Conservation (phyloP, 495 filamentous ascomycete species). For the Penicillium subrubescens region DNA sequence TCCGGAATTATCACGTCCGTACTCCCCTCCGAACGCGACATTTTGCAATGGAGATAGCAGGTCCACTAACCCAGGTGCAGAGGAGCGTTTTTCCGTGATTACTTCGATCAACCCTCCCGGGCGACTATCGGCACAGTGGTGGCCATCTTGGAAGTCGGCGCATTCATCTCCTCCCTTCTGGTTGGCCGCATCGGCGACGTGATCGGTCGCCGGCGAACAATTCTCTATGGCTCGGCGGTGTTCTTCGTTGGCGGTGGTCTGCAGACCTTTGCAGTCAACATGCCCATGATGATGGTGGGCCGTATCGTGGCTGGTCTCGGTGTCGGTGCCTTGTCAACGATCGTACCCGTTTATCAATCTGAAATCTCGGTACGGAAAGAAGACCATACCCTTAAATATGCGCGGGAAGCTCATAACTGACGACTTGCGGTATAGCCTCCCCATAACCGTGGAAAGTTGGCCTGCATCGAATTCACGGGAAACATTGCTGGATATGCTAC, state of each 20-base stretch:
- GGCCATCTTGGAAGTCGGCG: constrained; percentile 91
- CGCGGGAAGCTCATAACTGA: constrained; percentile 12
- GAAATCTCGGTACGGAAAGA: constrained; percentile 65
- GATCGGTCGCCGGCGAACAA: constrained; percentile 86
- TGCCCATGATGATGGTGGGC: constrained; percentile 91
- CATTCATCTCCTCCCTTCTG: constrained; percentile 84
- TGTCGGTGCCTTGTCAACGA: constrained; percentile 92
- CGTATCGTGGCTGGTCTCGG: constrained; percentile 91
- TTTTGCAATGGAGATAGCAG: background rate
- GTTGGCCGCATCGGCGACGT: constrained; percentile 91
- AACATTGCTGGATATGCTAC: constrained; percentile 95
- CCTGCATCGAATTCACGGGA: constrained; percentile 97
- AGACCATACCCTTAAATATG: background rate
- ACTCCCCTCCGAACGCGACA: background rate
- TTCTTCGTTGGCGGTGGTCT: constrained; percentile 90
- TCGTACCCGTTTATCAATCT: constrained; percentile 97
- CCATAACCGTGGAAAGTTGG: constrained; percentile 91
- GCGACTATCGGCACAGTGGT: constrained; percentile 94
- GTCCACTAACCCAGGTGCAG: constrained; percentile 46
- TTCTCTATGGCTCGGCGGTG: constrained; percentile 89
- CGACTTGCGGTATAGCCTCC: constrained; percentile 58
- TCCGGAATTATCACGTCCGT: constrained; percentile 97
- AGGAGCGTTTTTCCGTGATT: constrained; percentile 81
- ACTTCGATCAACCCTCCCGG: constrained; percentile 83
- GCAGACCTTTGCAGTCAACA: constrained; percentile 77